Evolutionary conservation across 768 basidiomycete species (phyloP).

Genomic region (Rubroboletus pulcherrimus): DNA sequence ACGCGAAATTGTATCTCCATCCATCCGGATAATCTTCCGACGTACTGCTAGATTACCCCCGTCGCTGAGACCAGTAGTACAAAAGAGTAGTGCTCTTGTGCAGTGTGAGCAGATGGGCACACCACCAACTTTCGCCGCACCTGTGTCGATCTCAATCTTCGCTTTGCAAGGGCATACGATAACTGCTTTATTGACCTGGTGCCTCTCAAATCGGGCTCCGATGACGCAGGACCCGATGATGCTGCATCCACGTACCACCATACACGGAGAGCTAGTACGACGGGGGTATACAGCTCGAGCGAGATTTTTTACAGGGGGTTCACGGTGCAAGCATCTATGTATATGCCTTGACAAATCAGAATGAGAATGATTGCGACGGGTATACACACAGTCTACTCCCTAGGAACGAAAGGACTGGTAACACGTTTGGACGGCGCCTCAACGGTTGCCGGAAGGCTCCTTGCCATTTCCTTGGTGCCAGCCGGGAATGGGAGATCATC

Average conservation of each 20-base stretch:
- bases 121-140: background rate
- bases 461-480: conserved; percentile 75
- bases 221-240: background rate
- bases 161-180: background rate
- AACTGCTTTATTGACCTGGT: background rate
- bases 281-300: background rate
- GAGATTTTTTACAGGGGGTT: background rate
- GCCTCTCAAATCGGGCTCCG: background rate
- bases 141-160: background rate
- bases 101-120: background rate
- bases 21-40: background rate
- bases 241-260: no score
- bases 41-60: background rate
- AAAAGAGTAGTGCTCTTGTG: background rate
- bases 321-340: background rate
- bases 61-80: background rate
- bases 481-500: conserved; percentile 89
- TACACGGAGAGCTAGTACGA: background rate
- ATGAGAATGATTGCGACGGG: background rate
- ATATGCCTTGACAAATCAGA: background rate
- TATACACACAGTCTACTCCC: conserved; percentile 43
- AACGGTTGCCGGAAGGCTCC: conserved; percentile 58
- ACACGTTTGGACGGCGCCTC: conserved; percentile 69
- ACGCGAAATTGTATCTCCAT: background rate
- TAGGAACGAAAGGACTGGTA: conserved; percentile 77